Percentiles rank a stretch among this genome's conserved stretches.
Conservation (phyloP, 73 alveolate species). For the Paramecium biaurelia region DNA sequence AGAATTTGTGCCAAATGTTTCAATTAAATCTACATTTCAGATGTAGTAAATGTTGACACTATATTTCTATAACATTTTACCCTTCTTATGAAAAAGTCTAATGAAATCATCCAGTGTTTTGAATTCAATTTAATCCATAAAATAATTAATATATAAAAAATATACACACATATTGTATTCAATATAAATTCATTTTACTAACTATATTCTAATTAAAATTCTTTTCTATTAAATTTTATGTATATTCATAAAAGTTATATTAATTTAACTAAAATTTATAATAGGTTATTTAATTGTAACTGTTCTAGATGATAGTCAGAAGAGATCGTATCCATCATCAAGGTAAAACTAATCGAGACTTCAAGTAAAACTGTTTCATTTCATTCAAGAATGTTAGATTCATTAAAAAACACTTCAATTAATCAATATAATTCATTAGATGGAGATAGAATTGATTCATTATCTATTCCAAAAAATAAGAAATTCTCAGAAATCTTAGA, state of each 20-base stretch:
- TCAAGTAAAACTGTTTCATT: not conserved
- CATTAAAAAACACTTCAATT: not conserved
- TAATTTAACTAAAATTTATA: not conserved
- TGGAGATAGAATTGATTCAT: not conserved
- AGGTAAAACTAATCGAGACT: slow-evolving; percentile 42
- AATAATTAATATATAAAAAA: not conserved
- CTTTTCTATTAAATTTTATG: not conserved
- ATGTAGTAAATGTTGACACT: not conserved
- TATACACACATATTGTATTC: no score
- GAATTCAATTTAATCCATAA: slow-evolving; percentile 23
- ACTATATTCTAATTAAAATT: no score
- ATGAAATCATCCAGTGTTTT: slow-evolving; percentile 3
- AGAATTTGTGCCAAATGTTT: not conserved
- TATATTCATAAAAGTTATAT: not conserved
- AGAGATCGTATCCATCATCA: slow-evolving; percentile 37
- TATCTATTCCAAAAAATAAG: not conserved
- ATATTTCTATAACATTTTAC: not conserved
- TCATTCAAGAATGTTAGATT: not conserved
- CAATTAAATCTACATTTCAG: not conserved
- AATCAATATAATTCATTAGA: not conserved
- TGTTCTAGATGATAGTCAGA: slow-evolving; percentile 16
- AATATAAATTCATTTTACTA: no score
- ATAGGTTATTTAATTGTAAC: not conserved
- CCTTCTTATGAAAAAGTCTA: not conserved
- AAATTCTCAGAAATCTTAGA: slow-evolving; percentile 24